These are phyloP conservation scores for Aaosphaeria arxii DNA, from an alignment of 2,329 filamentous ascomycete species.

Conservation along the genomic window DNA sequence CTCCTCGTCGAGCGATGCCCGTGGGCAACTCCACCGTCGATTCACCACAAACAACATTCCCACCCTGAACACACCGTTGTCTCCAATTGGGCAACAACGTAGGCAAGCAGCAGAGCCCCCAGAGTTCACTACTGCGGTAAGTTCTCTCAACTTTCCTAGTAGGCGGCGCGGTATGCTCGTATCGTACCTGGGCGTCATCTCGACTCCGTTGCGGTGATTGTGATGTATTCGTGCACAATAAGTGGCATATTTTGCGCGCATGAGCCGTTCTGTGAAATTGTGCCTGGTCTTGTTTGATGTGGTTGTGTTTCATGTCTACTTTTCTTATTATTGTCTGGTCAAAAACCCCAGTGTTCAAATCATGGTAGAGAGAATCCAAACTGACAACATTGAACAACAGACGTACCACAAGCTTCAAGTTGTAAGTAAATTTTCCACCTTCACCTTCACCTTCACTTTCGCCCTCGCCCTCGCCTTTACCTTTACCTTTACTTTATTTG, in stretches of 20 bases:
- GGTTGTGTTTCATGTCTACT: too few relatives aligned
- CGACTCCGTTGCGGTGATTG: conserved; percentile 1
- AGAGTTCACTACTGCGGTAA: conserved; percentile 55
- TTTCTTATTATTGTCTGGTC: too few relatives aligned
- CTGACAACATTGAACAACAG: conserved; percentile 35
- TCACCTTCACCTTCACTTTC: not conserved
- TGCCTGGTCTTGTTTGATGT: too few relatives aligned
- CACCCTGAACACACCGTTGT: conserved; percentile 71
- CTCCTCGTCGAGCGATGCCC: conserved; percentile 61
- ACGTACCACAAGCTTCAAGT: conserved; percentile 72
- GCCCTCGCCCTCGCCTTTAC: not conserved
- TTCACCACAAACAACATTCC: conserved; percentile 87
- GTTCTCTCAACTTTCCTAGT: conserved; percentile 19
- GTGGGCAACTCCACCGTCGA: conserved; percentile 78
- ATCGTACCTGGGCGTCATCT: not conserved
- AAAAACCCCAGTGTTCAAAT: too few relatives aligned
- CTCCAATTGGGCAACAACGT: conserved; percentile 55
- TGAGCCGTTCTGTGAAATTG: too few relatives aligned
- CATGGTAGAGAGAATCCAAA: too few relatives aligned
- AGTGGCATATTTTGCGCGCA: too few relatives aligned
- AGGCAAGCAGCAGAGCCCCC: conserved; percentile 53
- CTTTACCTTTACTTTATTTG: not conserved
- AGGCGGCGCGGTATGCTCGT: not conserved
- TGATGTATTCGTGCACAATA: not conserved
- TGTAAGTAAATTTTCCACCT: conserved; percentile 52